phyloP scores from a whole-genome alignment of 495 filamentous ascomycete genomes.

The Hyaloscypha finlandica region DNA sequence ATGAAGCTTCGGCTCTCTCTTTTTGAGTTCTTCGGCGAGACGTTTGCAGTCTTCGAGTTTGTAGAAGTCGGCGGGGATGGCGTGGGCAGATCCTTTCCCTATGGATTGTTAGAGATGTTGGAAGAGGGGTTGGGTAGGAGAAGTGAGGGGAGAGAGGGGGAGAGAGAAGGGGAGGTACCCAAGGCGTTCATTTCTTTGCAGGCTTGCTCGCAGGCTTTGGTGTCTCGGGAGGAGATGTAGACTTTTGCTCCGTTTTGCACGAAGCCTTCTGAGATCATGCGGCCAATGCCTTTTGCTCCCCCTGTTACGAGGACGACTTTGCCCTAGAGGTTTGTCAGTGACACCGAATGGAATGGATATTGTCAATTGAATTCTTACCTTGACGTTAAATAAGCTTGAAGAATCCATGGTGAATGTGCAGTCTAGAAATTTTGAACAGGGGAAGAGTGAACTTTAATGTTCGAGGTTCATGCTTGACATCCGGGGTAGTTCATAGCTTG shows the following conservation, averaged over 20 bases:
- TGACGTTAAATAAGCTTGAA: conserved; percentile 32
- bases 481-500: neutral
- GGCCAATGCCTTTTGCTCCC: conserved; percentile 64
- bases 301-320: conserved; percentile 48
- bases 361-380: conserved; percentile 19
- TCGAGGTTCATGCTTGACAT: neutral
- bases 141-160: neutral
- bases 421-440: neutral
- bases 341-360: neutral
- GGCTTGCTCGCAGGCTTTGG: conserved; percentile 59
- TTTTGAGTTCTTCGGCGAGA: conserved; percentile 62
- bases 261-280: conserved; percentile 81
- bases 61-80: conserved; percentile 73
- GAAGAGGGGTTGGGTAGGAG: neutral
- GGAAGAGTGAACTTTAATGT: neutral
- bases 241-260: conserved; percentile 80
- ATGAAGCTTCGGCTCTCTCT: conserved; percentile 67
- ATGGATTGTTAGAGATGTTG: neutral
- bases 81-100: conserved; percentile 59
- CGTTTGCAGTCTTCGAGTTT: conserved; percentile 68
- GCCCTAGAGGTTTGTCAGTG: conserved; percentile 23
- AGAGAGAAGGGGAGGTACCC: conserved; percentile 34
- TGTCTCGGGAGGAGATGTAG: conserved; percentile 78
- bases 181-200: conserved; percentile 61
- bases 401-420: conserved; percentile 26